A percentile compares a stretch with the other conserved stretches of the same genome.
phyloP scores from a whole-genome alignment of 2,329 filamentous ascomycete species.

The Xylariaceae sp. region DNA sequence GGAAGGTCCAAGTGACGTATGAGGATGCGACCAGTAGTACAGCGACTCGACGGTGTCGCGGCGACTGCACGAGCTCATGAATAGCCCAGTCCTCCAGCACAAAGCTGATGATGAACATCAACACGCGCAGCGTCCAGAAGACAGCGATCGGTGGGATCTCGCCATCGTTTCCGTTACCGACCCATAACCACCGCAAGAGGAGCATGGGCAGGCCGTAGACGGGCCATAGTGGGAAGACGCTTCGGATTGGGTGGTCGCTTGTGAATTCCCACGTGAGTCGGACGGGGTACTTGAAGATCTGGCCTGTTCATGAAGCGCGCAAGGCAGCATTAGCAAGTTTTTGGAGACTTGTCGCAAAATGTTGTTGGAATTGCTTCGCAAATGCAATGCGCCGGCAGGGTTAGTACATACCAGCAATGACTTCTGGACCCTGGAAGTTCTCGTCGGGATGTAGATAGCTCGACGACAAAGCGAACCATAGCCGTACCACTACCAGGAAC shows the following conservation, averaged over 20 bases:
- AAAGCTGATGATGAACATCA: slow-evolving; percentile 95
- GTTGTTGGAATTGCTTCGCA: slow-evolving; percentile 3
- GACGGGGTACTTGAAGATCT: slow-evolving; percentile 89
- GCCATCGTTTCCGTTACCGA: slow-evolving; percentile 73
- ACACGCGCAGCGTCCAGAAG: slow-evolving; percentile 81
- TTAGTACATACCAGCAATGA: slow-evolving; percentile 76
- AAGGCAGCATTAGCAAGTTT: slow-evolving; percentile 12
- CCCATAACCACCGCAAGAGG: slow-evolving; percentile 87
- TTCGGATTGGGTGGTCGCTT: slow-evolving; percentile 81
- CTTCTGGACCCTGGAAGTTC: slow-evolving; percentile 97
- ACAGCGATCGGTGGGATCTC: slow-evolving; percentile 80
- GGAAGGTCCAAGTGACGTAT: slow-evolving; percentile 98
- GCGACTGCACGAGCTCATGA: slow-evolving; percentile 80
- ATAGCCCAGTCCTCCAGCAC: slow-evolving; percentile 97
- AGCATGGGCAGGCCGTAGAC: slow-evolving; percentile 94
- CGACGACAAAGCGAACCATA: slow-evolving; percentile 90
- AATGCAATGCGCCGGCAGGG: not conserved
- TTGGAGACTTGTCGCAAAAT: not conserved
- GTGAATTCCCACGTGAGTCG: slow-evolving; percentile 96
- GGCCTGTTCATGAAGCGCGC: slow-evolving; percentile 53
- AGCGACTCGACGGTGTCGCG: slow-evolving; percentile 68
- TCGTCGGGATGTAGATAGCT: slow-evolving; percentile 98
- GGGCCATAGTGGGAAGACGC: slow-evolving; percentile 94
- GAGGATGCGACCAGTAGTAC: slow-evolving; percentile 88
- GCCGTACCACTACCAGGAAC: slow-evolving; percentile 76